These are phyloP conservation scores for Phaseolus lunatus DNA, from an alignment of 306 rosid species.

Conservation along the genomic window DNA sequence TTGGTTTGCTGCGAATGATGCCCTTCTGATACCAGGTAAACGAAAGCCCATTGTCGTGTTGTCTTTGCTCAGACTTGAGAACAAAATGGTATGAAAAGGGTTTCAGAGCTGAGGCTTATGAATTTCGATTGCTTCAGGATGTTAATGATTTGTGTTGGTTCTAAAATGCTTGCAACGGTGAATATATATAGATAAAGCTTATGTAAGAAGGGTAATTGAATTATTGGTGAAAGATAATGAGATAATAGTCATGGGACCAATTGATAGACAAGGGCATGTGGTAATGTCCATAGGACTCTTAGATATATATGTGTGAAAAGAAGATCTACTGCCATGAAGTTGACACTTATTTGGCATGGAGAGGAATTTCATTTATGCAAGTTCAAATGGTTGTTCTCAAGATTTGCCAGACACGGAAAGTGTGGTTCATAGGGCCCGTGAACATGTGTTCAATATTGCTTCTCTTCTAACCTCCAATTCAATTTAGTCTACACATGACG, in stretches of 20 bases:
- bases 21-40: slow-evolving; percentile 38
- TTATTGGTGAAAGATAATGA: no score
- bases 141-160: slow-evolving; percentile 33
- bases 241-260: not conserved
- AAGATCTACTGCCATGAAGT: no score
- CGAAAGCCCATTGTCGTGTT: slow-evolving; percentile 44
- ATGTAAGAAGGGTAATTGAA: not conserved
- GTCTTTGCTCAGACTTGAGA: not conserved
- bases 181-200: slow-evolving; percentile 44
- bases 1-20: slow-evolving; percentile 6
- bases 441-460: no score
- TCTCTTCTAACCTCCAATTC: no score
- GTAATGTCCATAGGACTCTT: no score
- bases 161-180: slow-evolving; percentile 6
- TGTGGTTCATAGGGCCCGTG: no score
- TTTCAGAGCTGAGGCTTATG: not conserved
- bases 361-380: no score
- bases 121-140: slow-evolving; percentile 5
- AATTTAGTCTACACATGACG: no score
- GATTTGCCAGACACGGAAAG: no score
- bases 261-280: slow-evolving; percentile 35
- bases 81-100: not conserved
- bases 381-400: no score
- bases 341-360: no score
- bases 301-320: no score